Percentiles rank a stretch among this genome's conserved stretches.
Evolutionary conservation across 148 eudicot genomes (phyloP).

Genomic region (Diospyros kaki): DNA sequence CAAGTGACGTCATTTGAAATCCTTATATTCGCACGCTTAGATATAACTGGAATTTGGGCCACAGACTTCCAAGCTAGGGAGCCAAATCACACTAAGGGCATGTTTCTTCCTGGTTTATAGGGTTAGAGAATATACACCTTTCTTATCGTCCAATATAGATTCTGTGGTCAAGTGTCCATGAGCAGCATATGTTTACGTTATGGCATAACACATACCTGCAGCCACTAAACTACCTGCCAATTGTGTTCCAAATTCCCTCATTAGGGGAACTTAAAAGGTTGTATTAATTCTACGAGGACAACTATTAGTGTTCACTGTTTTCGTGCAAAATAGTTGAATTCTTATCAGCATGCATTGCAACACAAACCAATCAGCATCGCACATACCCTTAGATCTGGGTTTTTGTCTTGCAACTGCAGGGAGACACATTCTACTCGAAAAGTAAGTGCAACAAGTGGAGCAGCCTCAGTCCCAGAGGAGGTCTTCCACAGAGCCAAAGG

Average conservation of each 20-base stretch:
- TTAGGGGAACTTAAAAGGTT: no score
- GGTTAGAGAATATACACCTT: no score
- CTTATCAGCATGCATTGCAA: background rate
- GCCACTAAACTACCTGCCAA: background rate
- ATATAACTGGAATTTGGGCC: no score
- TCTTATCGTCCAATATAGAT: background rate
- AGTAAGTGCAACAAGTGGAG: conserved; percentile 87
- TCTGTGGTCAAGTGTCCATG: background rate
- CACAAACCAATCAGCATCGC: background rate
- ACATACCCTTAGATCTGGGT: background rate
- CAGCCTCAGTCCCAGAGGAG: conserved; percentile 95
- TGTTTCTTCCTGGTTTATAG: background rate
- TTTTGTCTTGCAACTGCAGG: conserved; percentile 36
- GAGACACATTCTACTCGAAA: conserved; percentile 69
- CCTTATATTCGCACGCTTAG: no score
- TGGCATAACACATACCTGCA: background rate
- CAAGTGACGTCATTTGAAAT: no score
- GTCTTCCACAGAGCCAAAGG: conserved; percentile 97
- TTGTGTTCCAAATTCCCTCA: background rate
- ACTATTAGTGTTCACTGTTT: no score
- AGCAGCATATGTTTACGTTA: background rate
- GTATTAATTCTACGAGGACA: no score
- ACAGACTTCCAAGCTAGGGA: background rate
- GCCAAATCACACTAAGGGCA: background rate
- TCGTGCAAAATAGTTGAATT: no score